phyloP scores from a whole-genome alignment of 306 rosid species.

The Betula pendula region DNA sequence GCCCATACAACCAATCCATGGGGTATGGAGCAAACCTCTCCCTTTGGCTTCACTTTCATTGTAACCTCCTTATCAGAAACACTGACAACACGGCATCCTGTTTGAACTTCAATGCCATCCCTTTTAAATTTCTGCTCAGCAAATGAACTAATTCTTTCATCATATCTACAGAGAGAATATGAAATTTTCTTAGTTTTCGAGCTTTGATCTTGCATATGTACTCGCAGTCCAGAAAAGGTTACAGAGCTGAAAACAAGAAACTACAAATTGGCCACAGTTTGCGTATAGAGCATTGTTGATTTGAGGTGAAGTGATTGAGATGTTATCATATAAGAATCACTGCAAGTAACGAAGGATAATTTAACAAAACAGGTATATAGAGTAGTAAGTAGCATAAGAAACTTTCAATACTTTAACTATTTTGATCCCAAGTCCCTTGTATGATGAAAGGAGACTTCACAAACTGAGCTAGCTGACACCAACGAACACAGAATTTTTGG shows the following conservation, averaged over 20 bases:
- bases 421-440: not conserved
- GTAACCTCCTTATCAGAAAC: slow-evolving; percentile 77
- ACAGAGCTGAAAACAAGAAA: no score
- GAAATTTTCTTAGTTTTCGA: slow-evolving; percentile 11
- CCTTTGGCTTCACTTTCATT: slow-evolving; percentile 69
- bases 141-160: slow-evolving; percentile 86
- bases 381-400: not conserved
- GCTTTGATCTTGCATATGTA: slow-evolving; percentile 5
- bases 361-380: no score
- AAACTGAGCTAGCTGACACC: not conserved
- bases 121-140: slow-evolving; percentile 83
- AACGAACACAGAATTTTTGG: not conserved
- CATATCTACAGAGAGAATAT: slow-evolving; percentile 59
- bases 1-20: slow-evolving; percentile 95
- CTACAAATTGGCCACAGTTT: no score
- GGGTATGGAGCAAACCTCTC: slow-evolving; percentile 65
- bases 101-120: slow-evolving; percentile 88
- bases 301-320: no score
- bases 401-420: not conserved
- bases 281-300: no score
- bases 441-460: not conserved
- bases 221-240: slow-evolving; percentile 7
- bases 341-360: no score
- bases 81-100: slow-evolving; percentile 77
- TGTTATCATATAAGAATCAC: no score